Evolutionary conservation across 768 basidiomycete genomes (phyloP).

Genomic region (Xanthoconium stramineum): DNA sequence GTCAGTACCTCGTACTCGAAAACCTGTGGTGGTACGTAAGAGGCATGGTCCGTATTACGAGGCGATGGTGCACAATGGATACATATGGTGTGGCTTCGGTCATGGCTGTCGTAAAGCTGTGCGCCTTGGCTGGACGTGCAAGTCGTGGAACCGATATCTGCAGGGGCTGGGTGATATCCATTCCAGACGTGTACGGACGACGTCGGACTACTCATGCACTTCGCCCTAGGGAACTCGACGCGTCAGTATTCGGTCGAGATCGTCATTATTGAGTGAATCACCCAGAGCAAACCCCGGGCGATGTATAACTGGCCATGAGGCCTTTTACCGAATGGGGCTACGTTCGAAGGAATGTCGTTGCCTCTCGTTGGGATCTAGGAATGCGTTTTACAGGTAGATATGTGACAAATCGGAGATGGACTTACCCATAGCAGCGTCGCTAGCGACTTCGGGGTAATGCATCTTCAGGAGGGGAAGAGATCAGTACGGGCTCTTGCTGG

Average conservation of each 20-base stretch:
- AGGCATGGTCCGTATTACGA: background rate
- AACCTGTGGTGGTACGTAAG: constrained; percentile 6
- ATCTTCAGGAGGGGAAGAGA: background rate
- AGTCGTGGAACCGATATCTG: constrained; percentile 19
- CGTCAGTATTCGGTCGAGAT: constrained; percentile 3
- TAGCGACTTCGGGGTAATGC: background rate
- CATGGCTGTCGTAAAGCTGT: constrained; percentile 9
- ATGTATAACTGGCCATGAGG: constrained; percentile 14
- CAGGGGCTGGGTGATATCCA: background rate
- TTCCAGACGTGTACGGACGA: background rate
- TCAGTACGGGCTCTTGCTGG: too few species aligned
- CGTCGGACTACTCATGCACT: constrained; percentile 9
- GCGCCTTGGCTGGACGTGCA: constrained; percentile 11
- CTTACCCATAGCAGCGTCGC: constrained; percentile 17
- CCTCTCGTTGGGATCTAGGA: constrained; percentile 14
- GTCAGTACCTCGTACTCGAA: constrained; percentile 24
- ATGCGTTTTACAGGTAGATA: background rate
- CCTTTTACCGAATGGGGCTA: constrained; percentile 12
- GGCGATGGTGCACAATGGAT: background rate
- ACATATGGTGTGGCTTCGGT: constrained; percentile 11
- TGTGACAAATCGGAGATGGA: too few species aligned
- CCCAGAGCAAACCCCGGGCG: constrained; percentile 16
- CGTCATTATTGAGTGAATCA: background rate
- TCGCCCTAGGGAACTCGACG: constrained; percentile 12
- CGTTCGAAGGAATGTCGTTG: constrained; percentile 19